Base-by-base conservation (phyloP, 2,329 filamentous ascomycete species). In the Colletotrichum viniferum region DNA sequence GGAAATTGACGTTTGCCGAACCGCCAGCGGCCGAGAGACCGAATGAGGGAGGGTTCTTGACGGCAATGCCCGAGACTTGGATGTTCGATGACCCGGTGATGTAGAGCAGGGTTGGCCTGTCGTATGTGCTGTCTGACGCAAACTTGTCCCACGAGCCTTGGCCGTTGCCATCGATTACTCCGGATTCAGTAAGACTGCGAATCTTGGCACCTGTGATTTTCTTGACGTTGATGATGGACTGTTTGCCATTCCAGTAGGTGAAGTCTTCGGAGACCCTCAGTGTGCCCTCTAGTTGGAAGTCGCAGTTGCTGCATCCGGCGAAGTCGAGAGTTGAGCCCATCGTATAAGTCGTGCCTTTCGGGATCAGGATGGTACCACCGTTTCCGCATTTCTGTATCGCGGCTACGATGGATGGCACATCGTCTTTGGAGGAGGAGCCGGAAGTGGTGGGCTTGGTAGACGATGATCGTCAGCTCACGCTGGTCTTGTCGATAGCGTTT, bases 151-250 rank as follows among this genome's bases (percentile, higher is more conserved):
- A 84, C 67, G 85, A 82, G 38, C 82, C 80, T 78, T 88, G 87
- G 1, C 87, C 87, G 77, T 86, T 88, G 3, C 86, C 87, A 77
- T 88, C 87, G 58, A 89, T 86, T 1, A 86, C 77, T 18, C 87
- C 87, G 2, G 77, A 79, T 7, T 84, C 85, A 0, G 82, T 85
- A 3, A 84, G 32, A 1, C 85, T 87, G 12, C 81, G n/a, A 21
- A 88, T 82, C 28, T 82, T 85, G 26, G 84, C 80, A 0, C 82
- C 84, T 4, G 78, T 81, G 38, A 87, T 83, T 12, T 81, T 79
- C 14, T 82, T 79, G 10, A 88, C 78, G 56, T 80, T 79, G 55
- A 89, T 83, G 69, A 88, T 85, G 13, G 83, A 82, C 1, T 78
- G 82, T 67, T 83, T 82, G 18, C 84, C 84, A 28, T 83, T 79